Conservation (phyloP, 2,329 filamentous ascomycete genomes). For the Curvularia lunata region DNA sequence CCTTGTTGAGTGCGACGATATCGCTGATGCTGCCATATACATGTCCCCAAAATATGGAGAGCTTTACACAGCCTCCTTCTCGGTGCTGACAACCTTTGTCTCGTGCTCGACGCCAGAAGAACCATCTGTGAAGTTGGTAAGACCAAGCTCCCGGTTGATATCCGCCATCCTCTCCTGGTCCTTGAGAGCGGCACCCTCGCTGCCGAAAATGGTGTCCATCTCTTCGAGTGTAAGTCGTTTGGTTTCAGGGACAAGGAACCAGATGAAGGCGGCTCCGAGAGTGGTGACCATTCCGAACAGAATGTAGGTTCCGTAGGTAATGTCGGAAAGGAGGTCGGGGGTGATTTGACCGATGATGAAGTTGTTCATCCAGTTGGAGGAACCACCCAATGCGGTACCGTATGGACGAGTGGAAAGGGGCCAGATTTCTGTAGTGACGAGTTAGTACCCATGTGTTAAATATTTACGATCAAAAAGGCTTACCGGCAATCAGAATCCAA, state of each 20-base stretch:
- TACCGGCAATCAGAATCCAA: slow-evolving; percentile 71
- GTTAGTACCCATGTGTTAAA: background rate
- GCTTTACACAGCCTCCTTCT: slow-evolving; percentile 21
- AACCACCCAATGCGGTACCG: slow-evolving; percentile 71
- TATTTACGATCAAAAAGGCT: background rate
- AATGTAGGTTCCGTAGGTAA: slow-evolving; percentile 74
- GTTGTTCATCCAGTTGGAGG: slow-evolving; percentile 58
- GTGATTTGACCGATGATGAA: slow-evolving; percentile 72
- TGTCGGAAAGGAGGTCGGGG: slow-evolving; percentile 68
- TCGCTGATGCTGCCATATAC: background rate
- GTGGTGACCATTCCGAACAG: slow-evolving; percentile 71
- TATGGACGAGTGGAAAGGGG: slow-evolving; percentile 71
- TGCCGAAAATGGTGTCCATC: slow-evolving; percentile 71
- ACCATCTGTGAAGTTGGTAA: slow-evolving; percentile 50
- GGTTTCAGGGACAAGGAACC: slow-evolving; percentile 61
- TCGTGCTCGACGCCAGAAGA: slow-evolving; percentile 13
- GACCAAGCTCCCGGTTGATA: slow-evolving; percentile 73
- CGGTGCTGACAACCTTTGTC: slow-evolving; percentile 15
- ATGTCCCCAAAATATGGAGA: background rate
- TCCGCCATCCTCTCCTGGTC: slow-evolving; percentile 74
- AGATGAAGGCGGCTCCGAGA: slow-evolving; percentile 64
- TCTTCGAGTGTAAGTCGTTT: slow-evolving; percentile 61
- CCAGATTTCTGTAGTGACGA: slow-evolving; percentile 66
- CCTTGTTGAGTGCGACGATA: background rate
- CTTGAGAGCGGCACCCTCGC: slow-evolving; percentile 67